Conservation (phyloP, 2,329 filamentous ascomycete genomes). For the Emydomyces testavorans region DNA sequence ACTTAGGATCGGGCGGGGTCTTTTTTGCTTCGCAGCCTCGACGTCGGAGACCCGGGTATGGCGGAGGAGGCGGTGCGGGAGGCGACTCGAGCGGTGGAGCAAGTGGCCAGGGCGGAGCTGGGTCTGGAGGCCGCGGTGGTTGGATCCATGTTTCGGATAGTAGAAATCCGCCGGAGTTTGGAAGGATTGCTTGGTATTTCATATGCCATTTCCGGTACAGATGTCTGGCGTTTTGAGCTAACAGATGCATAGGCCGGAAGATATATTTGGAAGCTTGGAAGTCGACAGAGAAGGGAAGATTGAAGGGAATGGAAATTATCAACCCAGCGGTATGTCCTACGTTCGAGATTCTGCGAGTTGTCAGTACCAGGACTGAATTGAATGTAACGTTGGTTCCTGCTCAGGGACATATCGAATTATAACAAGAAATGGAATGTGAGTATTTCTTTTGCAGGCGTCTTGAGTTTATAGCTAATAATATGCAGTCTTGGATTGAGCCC, state of each 20-base stretch:
- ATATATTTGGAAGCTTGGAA: slow-evolving; percentile 55
- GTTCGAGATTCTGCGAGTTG: background rate
- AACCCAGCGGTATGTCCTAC: slow-evolving; percentile 40
- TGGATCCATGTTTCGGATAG: slow-evolving; percentile 53
- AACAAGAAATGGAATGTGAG: slow-evolving; percentile 49
- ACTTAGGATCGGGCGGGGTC: slow-evolving; percentile 41
- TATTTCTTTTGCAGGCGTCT: slow-evolving; percentile 15
- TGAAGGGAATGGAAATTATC: slow-evolving; percentile 46
- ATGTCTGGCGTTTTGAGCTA: no score
- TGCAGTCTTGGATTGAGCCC: slow-evolving; percentile 37
- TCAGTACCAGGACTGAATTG: background rate
- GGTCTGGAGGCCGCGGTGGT: slow-evolving; percentile 47
- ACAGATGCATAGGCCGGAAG: slow-evolving; percentile 40
- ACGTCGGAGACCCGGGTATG: slow-evolving; percentile 20
- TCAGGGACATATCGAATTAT: slow-evolving; percentile 48
- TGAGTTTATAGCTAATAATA: background rate
- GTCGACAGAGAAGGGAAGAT: slow-evolving; percentile 49
- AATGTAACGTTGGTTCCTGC: background rate
- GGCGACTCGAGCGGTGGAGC: slow-evolving; percentile 39
- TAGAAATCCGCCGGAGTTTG: slow-evolving; percentile 51
- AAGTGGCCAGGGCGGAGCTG: slow-evolving; percentile 47
- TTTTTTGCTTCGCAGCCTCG: slow-evolving; percentile 32
- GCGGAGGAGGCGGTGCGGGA: slow-evolving; percentile 31
- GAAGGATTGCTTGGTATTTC: slow-evolving; percentile 48
- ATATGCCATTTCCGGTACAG: no score